phyloP scores from a whole-genome alignment of 2,329 filamentous ascomycete genomes.

The Basipetospora chlamydospora region DNA sequence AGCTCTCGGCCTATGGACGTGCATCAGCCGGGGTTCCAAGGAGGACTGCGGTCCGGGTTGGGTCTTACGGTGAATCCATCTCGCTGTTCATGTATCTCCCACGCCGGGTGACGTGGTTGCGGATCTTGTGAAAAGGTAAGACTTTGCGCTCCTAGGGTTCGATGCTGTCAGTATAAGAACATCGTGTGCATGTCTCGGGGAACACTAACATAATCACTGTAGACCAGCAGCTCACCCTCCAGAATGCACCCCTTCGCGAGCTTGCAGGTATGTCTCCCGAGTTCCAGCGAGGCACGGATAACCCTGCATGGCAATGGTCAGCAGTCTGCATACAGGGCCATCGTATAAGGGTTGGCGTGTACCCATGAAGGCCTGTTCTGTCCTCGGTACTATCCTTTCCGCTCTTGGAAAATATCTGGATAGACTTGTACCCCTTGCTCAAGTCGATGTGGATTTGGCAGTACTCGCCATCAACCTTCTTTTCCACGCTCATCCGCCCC shows the following conservation, averaged over 20 bases:
- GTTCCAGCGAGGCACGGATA: slow-evolving; percentile 48
- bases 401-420: slow-evolving; percentile 84
- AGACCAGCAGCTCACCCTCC: slow-evolving; percentile 72
- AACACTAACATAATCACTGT: slow-evolving; percentile 40
- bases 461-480: slow-evolving; percentile 81
- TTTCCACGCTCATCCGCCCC: slow-evolving; percentile 58
- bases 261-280: slow-evolving; percentile 42
- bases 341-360: slow-evolving; percentile 10
- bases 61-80: slow-evolving; percentile 49
- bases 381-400: slow-evolving; percentile 78
- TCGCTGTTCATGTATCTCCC: slow-evolving; percentile 54
- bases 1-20: slow-evolving; percentile 24
- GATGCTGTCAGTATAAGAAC: slow-evolving; percentile 9
- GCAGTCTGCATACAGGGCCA: neutral
- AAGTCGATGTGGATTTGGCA: slow-evolving; percentile 76
- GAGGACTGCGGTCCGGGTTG: neutral
- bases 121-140: slow-evolving; percentile 66
- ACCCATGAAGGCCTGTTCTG: slow-evolving; percentile 43
- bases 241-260: slow-evolving; percentile 57
- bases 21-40: neutral
- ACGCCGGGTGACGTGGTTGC: slow-evolving; percentile 63
- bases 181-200: neutral
- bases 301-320: slow-evolving; percentile 20
- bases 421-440: slow-evolving; percentile 32
- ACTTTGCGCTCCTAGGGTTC: slow-evolving; percentile 43